phyloP scores from a whole-genome alignment of 2,329 filamentous ascomycete species.

The Colletotrichum filicis region DNA sequence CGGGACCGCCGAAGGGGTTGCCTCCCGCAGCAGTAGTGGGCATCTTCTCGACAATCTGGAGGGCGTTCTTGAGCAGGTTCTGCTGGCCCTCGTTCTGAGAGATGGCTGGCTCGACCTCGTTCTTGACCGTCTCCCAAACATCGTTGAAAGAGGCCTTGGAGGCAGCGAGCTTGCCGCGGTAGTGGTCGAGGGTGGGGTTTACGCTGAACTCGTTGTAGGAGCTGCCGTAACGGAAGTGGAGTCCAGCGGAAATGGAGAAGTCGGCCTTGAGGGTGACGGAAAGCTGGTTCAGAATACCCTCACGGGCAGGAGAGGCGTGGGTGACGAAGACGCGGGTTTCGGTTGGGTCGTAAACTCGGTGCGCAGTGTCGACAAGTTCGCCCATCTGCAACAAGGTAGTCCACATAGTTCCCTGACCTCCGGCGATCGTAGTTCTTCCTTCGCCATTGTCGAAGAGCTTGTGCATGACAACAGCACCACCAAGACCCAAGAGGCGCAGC shows the following conservation, averaged over 20 bases:
- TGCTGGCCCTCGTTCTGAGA: conserved; percentile 94
- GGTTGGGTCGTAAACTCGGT: conserved; percentile 97
- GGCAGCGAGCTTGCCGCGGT: conserved; percentile 96
- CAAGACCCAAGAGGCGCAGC: conserved; percentile 90
- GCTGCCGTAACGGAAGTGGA: conserved; percentile 98
- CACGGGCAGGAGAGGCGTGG: conserved; percentile 94
- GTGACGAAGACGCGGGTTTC: conserved; percentile 98
- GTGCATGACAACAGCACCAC: conserved; percentile 98
- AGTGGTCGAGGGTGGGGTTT: conserved; percentile 97
- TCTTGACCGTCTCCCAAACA: conserved; percentile 98
- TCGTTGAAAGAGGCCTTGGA: conserved; percentile 99
- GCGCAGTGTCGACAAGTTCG: conserved; percentile 96
- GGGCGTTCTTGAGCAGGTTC: conserved; percentile 87
- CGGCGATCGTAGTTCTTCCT: conserved; percentile 96
- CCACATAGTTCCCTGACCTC: conserved; percentile 99
- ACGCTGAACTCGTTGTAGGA: conserved; percentile 99
- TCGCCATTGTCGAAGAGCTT: conserved; percentile 99
- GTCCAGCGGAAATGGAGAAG: conserved; percentile 95
- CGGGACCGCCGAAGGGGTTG: conserved; percentile 93
- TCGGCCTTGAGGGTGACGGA: conserved; percentile 98
- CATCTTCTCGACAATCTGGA: conserved; percentile 98
- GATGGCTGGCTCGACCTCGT: conserved; percentile 94
- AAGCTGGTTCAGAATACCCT: conserved; percentile 96
- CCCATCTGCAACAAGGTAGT: conserved; percentile 98
- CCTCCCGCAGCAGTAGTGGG: conserved; percentile 93